A percentile compares a stretch with the other conserved stretches of the same genome.
Evolutionary conservation across 2,329 filamentous ascomycete species (phyloP).

Genomic region (Aspergillus fischeri): DNA sequence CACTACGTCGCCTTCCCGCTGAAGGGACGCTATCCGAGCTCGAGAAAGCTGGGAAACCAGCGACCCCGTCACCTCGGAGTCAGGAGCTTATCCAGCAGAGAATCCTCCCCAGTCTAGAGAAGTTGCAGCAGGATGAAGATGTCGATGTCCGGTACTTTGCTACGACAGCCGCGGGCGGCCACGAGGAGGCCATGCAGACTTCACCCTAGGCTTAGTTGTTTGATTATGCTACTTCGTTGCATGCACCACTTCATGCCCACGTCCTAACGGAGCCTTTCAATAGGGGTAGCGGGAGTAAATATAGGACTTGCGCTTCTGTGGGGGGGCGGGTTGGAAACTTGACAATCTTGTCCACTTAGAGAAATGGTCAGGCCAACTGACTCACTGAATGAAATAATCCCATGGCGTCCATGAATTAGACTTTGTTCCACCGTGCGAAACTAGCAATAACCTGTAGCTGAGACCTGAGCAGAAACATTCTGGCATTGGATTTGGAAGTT

Average conservation of each 20-base stretch:
- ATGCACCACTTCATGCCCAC: slow-evolving; percentile 5
- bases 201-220: slow-evolving; percentile 36
- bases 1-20: slow-evolving; percentile 85
- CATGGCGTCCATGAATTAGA: slow-evolving; percentile 37
- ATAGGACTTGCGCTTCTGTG: not conserved
- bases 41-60: slow-evolving; percentile 66
- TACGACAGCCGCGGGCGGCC: slow-evolving; percentile 69
- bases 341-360: slow-evolving; percentile 31
- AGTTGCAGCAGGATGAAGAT: slow-evolving; percentile 94
- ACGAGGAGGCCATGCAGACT: slow-evolving; percentile 53
- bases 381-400: slow-evolving; percentile 30
- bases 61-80: slow-evolving; percentile 62
- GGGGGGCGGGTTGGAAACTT: not conserved
- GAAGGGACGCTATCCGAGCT: slow-evolving; percentile 80
- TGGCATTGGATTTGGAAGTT: not conserved
- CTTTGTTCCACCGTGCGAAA: slow-evolving; percentile 18
- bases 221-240: slow-evolving; percentile 3
- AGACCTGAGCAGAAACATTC: not conserved
- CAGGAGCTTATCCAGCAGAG: slow-evolving; percentile 79
- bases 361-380: slow-evolving; percentile 31
- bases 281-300: slow-evolving; percentile 16
- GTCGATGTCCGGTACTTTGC: slow-evolving; percentile 98
- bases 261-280: slow-evolving; percentile 10
- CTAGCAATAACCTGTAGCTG: not conserved
- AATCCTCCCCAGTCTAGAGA: slow-evolving; percentile 85